These are phyloP conservation scores for Aristolochia californica DNA, from an alignment of 164 flowering plant species.

Conservation along the genomic window DNA sequence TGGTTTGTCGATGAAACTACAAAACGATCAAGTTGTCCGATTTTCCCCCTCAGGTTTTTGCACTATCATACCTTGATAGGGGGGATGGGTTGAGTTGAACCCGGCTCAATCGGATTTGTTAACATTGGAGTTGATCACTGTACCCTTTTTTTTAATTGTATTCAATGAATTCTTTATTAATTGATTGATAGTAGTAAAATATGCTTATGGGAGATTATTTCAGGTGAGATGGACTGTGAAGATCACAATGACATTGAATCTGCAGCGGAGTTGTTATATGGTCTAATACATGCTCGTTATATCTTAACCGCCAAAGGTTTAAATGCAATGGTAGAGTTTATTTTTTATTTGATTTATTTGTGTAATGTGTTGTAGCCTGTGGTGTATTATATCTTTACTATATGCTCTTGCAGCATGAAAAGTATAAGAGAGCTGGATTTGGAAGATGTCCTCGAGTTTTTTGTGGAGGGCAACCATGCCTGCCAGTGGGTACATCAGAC, in stretches of 20 bases:
- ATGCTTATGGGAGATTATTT: conserved; percentile 3
- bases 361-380: background rate
- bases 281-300: conserved; percentile 76
- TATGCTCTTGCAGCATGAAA: conserved; percentile 17
- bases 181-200: too few species aligned
- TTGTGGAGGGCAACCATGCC: conserved; percentile 26
- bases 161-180: too few species aligned
- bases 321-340: conserved; percentile 51
- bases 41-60: too few species aligned
- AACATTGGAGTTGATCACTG: too few species aligned
- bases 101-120: too few species aligned
- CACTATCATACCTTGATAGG: too few species aligned
- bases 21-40: too few species aligned
- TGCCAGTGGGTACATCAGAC: conserved; percentile 24
- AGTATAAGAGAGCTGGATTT: conserved; percentile 23
- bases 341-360: background rate
- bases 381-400: background rate
- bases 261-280: conserved; percentile 81
- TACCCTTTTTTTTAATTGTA: too few species aligned
- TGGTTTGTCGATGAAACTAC: too few species aligned
- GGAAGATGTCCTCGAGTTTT: conserved; percentile 25
- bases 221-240: conserved; percentile 79
- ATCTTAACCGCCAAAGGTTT: conserved; percentile 68
- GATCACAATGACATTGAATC: conserved; percentile 81
- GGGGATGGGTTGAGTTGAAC: too few species aligned